These are phyloP conservation scores for Xylaria sp. DNA, from an alignment of 2,329 filamentous ascomycete genomes.

Conservation along the genomic window DNA sequence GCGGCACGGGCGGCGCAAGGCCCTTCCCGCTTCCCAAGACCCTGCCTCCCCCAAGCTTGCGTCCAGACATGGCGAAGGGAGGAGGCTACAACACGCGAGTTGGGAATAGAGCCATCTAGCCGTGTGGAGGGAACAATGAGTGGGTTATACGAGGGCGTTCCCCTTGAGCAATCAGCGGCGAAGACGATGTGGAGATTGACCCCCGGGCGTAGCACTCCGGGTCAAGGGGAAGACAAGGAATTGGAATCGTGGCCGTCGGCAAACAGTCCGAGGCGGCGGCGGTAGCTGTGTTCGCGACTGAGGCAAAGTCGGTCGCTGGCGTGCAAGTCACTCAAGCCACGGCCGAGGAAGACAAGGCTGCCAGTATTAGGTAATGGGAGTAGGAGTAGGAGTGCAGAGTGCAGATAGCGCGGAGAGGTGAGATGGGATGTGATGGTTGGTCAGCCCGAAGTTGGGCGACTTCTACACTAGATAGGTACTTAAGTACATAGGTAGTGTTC, in stretches of 20 bases:
- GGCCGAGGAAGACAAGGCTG: not conserved
- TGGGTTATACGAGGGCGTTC: not conserved
- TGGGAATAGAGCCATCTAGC: slow-evolving; percentile 20
- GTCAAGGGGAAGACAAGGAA: not conserved
- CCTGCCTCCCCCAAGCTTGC: slow-evolving; percentile 90
- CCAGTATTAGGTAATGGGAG: not conserved
- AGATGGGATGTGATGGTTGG: no score
- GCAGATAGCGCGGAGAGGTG: no score
- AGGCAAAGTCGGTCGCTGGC: no score
- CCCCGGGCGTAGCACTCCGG: not conserved
- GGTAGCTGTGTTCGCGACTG: not conserved
- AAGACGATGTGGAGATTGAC: not conserved
- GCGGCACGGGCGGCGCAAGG: slow-evolving; percentile 67
- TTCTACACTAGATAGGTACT: no score
- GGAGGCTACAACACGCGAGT: slow-evolving; percentile 16
- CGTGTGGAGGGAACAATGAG: not conserved
- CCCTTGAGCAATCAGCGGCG: not conserved
- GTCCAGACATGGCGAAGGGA: slow-evolving; percentile 69
- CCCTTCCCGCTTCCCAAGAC: slow-evolving; percentile 86
- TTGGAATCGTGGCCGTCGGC: not conserved
- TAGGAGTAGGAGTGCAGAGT: no score
- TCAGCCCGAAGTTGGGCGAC: no score
- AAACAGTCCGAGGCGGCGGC: not conserved
- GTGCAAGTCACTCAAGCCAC: not conserved
- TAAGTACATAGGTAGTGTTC: no score